These are phyloP conservation scores for Globisporangium rhizosaccharum DNA, from an alignment of 352 stramenopile genomes.

Conservation along the genomic window DNA sequence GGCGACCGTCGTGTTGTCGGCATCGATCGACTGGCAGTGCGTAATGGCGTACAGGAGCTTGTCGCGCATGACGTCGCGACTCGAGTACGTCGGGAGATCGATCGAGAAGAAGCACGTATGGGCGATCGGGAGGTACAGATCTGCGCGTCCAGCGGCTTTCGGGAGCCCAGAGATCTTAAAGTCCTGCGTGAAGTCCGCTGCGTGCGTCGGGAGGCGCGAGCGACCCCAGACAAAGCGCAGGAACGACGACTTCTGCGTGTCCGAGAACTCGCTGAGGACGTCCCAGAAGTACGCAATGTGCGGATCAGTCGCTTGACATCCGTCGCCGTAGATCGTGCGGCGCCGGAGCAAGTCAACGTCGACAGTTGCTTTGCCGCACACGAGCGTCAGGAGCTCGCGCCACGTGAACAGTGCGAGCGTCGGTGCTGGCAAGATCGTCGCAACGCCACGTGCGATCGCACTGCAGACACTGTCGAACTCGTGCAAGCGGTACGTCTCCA, in stretches of 20 bases:
- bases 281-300: conserved; percentile 92
- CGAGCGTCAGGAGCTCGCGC: conserved; percentile 84
- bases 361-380: conserved; percentile 87
- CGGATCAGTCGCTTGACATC: conserved; percentile 76
- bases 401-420: conserved; percentile 84
- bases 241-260: conserved; percentile 89
- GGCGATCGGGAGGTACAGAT: conserved; percentile 82
- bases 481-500: conserved; percentile 70
- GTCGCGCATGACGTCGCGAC: conserved; percentile 70
- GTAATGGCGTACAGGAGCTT: conserved; percentile 87
- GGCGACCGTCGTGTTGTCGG: conserved; percentile 86
- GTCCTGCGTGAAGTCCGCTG: conserved; percentile 85
- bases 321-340: conserved; percentile 88
- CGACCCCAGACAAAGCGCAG: conserved; percentile 85
- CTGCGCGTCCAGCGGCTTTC: conserved; percentile 61
- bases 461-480: conserved; percentile 78
- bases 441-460: conserved; percentile 72
- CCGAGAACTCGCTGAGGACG: conserved; percentile 77
- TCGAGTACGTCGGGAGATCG: conserved; percentile 74
- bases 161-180: conserved; percentile 87
- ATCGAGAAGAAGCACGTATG: conserved; percentile 91
- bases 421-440: conserved; percentile 79
- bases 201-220: conserved; percentile 86
- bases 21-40: conserved; percentile 84
- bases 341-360: conserved; percentile 83